These are phyloP conservation scores for Globisporangium carolinianum DNA, from an alignment of 352 stramenopile genomes.

Conservation along the genomic window DNA sequence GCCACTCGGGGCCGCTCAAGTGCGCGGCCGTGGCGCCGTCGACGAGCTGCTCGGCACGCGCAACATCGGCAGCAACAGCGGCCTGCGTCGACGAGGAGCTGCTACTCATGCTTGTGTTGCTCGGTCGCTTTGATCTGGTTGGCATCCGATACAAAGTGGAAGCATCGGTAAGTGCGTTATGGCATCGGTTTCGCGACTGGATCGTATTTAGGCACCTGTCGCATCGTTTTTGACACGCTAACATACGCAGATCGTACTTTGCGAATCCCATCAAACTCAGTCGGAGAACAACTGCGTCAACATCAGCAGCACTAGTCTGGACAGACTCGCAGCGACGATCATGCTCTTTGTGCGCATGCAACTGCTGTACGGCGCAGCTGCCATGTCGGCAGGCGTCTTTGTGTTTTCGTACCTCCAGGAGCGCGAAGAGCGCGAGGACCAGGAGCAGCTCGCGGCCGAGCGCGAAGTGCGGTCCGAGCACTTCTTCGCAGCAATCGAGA, in stretches of 20 bases:
- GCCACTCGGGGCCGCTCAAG: conserved; percentile 52
- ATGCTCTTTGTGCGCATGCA: conserved; percentile 37
- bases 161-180: too few species aligned
- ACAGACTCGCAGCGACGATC: background rate
- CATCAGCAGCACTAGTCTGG: background rate
- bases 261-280: too few species aligned
- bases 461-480: conserved; percentile 43
- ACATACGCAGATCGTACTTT: too few species aligned
- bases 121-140: too few species aligned
- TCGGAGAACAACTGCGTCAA: background rate
- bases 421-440: conserved; percentile 60
- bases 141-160: too few species aligned
- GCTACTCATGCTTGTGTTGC: background rate
- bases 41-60: conserved; percentile 40
- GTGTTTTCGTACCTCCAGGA: conserved; percentile 80
- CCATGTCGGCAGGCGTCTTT: conserved; percentile 70
- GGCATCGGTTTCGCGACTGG: too few species aligned
- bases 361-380: conserved; percentile 65
- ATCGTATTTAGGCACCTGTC: too few species aligned
- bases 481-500: conserved; percentile 63
- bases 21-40: conserved; percentile 44
- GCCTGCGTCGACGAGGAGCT: background rate
- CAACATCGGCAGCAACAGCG: conserved; percentile 34
- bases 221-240: too few species aligned
- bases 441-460: conserved; percentile 46